These are phyloP conservation scores for Fragilaria crotonensis DNA, from an alignment of 108 stramenopile genomes.

Conservation along the genomic window DNA sequence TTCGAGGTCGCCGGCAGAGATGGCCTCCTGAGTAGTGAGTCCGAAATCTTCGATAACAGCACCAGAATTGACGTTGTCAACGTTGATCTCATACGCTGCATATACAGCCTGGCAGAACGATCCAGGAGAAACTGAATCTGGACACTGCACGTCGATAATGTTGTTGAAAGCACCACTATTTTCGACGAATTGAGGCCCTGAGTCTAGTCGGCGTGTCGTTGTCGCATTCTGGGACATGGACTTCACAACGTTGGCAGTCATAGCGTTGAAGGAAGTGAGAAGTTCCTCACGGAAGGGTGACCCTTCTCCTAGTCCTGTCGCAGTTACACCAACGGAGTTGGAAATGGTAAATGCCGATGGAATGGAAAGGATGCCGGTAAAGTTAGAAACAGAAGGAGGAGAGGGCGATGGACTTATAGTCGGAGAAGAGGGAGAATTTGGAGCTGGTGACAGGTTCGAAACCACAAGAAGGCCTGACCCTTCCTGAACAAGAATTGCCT, in stretches of 20 bases:
- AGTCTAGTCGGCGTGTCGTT: too few relatives aligned
- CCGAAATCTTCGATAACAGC: not conserved
- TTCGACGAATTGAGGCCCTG: not conserved
- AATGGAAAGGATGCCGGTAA: slow-evolving; percentile 1
- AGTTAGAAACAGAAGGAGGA: not conserved
- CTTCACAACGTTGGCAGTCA: not conserved
- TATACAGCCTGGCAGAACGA: not conserved
- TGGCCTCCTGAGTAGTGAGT: not conserved
- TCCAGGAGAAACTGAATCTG: not conserved
- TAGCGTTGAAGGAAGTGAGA: not conserved
- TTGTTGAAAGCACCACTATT: not conserved
- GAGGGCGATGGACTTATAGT: too few relatives aligned
- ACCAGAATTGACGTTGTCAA: not conserved
- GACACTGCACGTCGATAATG: not conserved
- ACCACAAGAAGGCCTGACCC: not conserved
- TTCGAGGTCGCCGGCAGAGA: not conserved
- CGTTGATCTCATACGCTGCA: not conserved
- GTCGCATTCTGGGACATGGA: not conserved
- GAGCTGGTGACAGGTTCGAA: not conserved
- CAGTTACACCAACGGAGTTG: slow-evolving; percentile 4
- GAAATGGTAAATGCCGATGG: slow-evolving; percentile 3
- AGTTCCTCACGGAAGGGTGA: not conserved
- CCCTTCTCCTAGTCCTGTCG: not conserved
- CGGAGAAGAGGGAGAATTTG: not conserved
- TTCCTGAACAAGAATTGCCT: not conserved